Evolutionary conservation across 257 asterid species (phyloP), one percentile per base, ranked within the genome.

Genomic region (Petunia secreta): DNA sequence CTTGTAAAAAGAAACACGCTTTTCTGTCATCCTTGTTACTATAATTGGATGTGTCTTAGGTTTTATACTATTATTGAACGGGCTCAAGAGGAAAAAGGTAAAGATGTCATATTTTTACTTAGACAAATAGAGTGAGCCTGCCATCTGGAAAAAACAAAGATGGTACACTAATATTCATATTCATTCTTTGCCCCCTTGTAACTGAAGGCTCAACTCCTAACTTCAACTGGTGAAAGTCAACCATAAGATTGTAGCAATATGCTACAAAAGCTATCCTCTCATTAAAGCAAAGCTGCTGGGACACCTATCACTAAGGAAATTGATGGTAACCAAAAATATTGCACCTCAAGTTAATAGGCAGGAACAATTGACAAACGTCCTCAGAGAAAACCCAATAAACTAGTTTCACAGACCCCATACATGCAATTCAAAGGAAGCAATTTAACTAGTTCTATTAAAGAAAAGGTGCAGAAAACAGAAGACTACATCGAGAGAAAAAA

Each of bases 331-430:
- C 11, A 48, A 10, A 71, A 39, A 25, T 46, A 44, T 48, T 71
- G 48, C 25, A 71, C 77, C 41, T 25, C 59, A 71, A 71, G 77
- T 40, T 36, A 14, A 71, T 48, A 25, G 58, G 44, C 34, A 71
- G 48, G 60, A 46, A 25, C 77, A 34, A 0, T 34, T 71, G 43
- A 48, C 77, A 10, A 25, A 25, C 60, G 34, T 48, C 44, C 60
- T 48, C 16, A 34, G 25, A 3, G 16, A 13, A 71, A 71, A n/a
- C 36, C 48, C 55, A 71, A 71, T 7, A 69, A 71, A 69, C 25
- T 34, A 25, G 43, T 34, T 46, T 25, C 25, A 71, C 34, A 71
- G 60, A 71, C 77, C 25, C 37, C 43, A 71, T 69, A 46, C 39
- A 69, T 71, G 50, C 44, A 50, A 37, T 34, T 34, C 48, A 25